Base-by-base conservation (phyloP, 306 rosid genomes). In the Vicia faba region DNA sequence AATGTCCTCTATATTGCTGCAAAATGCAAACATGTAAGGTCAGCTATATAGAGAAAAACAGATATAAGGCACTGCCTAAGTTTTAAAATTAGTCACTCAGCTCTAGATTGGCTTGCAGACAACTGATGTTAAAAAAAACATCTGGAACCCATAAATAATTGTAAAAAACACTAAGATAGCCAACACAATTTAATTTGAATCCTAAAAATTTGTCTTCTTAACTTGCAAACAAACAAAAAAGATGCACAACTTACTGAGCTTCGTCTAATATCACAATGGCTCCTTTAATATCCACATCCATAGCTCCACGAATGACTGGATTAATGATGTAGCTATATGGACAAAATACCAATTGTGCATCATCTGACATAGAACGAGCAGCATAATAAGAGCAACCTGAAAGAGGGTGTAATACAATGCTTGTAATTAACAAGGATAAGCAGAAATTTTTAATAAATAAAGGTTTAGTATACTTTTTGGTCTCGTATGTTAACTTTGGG, bases 311-410 rank as follows among this genome's bases (percentile, higher is more conserved):
- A 71, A 92, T 86, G 67, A 92, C 89, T 44, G 98, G 98, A 84
- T 86, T 92, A 75, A 92, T 66, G 79, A 92, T 73, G 81, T 89
- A 92, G 79, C 33, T 92, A 74, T 92, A 92, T 51, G 98, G 98
- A 64, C 98, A 92, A 78, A 92, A 92, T 54, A 92, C 92, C 84
- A 92, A 61, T 26, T 84, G 83, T 29, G 98, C 98, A 61, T 87
- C 92, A 25, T 79, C 88, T 38, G 96, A 82, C 98, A 92, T 83
- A 33, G 87, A 69, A 62, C 96, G 96, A 14, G 98, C 96, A 36
- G 96, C 98, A 77, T 92, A 92, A 80, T 89, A 92, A 60, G 98
- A 83, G 78, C 98, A 92, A 60, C 98, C 96, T 89, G 82, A 54
- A 80, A 78, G 61, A 64, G 31, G 38, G 46, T 61, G 59, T 41